phyloP scores from a whole-genome alignment of 345 rosid genomes.

The Mangifera indica region DNA sequence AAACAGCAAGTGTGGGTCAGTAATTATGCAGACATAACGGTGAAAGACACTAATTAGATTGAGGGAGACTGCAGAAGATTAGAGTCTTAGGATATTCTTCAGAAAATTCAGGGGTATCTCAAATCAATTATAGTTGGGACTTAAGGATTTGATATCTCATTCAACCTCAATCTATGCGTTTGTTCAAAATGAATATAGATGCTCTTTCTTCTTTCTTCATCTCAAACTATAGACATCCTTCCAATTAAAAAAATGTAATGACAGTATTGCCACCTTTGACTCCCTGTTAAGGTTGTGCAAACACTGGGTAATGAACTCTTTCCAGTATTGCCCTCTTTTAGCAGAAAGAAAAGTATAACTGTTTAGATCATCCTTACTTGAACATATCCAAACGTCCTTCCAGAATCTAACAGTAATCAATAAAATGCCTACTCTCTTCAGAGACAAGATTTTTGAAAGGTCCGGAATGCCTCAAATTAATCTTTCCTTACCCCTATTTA shows the following conservation, averaged over 20 bases:
- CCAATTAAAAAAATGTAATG: background rate
- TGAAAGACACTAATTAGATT: too few relatives aligned
- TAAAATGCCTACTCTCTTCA: background rate
- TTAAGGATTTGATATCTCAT: background rate
- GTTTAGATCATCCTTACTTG: background rate
- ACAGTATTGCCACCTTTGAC: background rate
- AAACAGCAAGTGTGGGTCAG: background rate
- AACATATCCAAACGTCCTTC: background rate
- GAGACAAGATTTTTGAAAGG: background rate
- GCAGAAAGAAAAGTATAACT: background rate
- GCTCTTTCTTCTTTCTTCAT: background rate
- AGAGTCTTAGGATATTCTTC: background rate
- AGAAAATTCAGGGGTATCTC: background rate
- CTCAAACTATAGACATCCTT: background rate
- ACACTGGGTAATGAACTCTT: background rate
- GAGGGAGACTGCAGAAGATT: background rate
- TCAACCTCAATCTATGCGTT: background rate
- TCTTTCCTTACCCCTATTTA: background rate
- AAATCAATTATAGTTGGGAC: too few relatives aligned
- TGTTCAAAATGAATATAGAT: background rate
- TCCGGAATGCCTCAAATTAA: background rate
- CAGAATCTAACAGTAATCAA: constrained; percentile 6
- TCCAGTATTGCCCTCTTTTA: background rate
- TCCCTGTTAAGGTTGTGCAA: background rate
- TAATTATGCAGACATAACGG: background rate